These are phyloP conservation scores for Gentiana straminea DNA, from an alignment of 257 asterid species.

Conservation along the genomic window DNA sequence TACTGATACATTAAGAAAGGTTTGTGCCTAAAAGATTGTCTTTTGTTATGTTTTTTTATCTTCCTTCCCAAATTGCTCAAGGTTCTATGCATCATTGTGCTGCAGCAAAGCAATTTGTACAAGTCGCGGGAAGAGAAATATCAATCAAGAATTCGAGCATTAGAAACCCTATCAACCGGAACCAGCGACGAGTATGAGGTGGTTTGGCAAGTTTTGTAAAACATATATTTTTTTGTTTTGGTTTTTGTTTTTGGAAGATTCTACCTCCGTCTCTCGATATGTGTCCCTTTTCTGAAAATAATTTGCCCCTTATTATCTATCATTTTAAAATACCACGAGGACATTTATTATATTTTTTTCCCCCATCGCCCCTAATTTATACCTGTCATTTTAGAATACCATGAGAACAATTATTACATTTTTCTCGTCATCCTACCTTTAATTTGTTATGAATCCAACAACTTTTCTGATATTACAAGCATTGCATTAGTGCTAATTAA, in stretches of 20 bases:
- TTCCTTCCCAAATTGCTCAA: background rate
- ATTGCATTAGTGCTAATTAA: too few relatives aligned
- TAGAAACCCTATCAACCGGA: slow-evolving; percentile 77
- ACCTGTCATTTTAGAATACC: too few relatives aligned
- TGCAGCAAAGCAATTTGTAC: slow-evolving; percentile 72
- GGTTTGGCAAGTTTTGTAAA: slow-evolving; percentile 4
- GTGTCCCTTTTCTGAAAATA: too few relatives aligned
- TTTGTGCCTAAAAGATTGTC: slow-evolving; percentile 18
- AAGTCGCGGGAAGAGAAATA: slow-evolving; percentile 79
- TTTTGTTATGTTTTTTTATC: background rate
- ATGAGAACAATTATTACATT: too few relatives aligned
- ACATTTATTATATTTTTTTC: too few relatives aligned
- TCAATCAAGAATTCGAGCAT: slow-evolving; percentile 53
- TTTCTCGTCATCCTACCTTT: too few relatives aligned
- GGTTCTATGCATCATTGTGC: slow-evolving; percentile 9
- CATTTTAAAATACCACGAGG: too few relatives aligned
- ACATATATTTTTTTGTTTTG: background rate
- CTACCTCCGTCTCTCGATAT: too few relatives aligned
- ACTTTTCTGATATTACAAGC: too few relatives aligned
- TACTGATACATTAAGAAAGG: slow-evolving; percentile 64
- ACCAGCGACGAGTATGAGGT: slow-evolving; percentile 86
- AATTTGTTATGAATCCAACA: too few relatives aligned
- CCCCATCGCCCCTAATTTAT: too few relatives aligned
- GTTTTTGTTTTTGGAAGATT: slow-evolving; percentile 4
- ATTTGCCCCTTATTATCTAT: too few relatives aligned